These are phyloP conservation scores for Chlamydomonas incerta DNA, from an alignment of 139 green algal species.

Conservation along the genomic window DNA sequence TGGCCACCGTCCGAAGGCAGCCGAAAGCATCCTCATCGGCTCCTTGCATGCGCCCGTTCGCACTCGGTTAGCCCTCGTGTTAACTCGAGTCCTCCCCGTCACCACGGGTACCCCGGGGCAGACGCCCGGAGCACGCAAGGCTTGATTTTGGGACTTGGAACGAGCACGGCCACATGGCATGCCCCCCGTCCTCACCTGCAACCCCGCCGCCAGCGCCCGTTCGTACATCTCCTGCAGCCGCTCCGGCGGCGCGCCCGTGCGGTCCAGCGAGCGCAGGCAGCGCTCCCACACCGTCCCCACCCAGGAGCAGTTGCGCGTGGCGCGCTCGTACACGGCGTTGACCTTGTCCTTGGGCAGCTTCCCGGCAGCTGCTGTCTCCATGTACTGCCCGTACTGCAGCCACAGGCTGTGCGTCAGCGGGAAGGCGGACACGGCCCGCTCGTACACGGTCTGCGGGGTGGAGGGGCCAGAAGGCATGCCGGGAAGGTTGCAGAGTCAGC, in stretches of 20 bases:
- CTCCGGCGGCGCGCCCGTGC: slow-evolving; percentile 6
- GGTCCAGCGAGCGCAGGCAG: slow-evolving; percentile 63
- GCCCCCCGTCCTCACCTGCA: slow-evolving; percentile 51
- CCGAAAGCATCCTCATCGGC: too few species aligned
- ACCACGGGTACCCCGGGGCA: too few species aligned
- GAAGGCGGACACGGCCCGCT: slow-evolving; percentile 85
- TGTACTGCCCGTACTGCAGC: slow-evolving; percentile 80
- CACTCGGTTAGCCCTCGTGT: too few species aligned
- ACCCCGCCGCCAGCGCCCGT: slow-evolving; percentile 58
- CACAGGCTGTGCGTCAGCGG: slow-evolving; percentile 85
- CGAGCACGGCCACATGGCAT: too few species aligned
- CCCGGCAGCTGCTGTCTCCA: slow-evolving; percentile 61
- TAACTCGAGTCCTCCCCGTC: too few species aligned
- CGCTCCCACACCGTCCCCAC: slow-evolving; percentile 77
- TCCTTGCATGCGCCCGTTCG: too few species aligned
- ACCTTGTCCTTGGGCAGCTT: slow-evolving; percentile 42
- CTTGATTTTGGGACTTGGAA: too few species aligned
- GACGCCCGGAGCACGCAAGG: too few species aligned
- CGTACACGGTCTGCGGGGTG: slow-evolving; percentile 70
- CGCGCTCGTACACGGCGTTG: slow-evolving; percentile 69
- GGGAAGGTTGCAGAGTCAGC: too few species aligned
- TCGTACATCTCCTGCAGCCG: slow-evolving; percentile 52
- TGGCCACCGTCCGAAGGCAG: too few species aligned
- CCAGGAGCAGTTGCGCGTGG: slow-evolving; percentile 90
- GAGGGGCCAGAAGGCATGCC: too few species aligned